These are phyloP conservation scores for Colletotrichum shisoi DNA, from an alignment of 2,329 filamentous ascomycete genomes.

Conservation along the genomic window DNA sequence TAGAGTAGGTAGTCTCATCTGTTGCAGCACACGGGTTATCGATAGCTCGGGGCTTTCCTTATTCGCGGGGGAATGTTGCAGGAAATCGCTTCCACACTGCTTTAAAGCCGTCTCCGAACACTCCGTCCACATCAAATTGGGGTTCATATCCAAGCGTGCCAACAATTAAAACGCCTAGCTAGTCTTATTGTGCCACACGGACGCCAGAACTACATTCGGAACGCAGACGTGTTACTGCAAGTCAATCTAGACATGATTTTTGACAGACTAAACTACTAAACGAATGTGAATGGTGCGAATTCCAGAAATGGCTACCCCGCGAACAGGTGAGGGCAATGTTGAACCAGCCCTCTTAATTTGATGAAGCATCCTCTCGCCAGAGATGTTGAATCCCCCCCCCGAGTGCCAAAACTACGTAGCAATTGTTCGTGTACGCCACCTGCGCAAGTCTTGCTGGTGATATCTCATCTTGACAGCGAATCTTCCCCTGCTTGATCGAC, in stretches of 20 bases:
- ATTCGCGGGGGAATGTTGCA: no score
- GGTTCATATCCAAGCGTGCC: no score
- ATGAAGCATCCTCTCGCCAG: neutral
- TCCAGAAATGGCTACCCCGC: neutral
- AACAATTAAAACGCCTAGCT: neutral
- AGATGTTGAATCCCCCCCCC: constrained; percentile 3
- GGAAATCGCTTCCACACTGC: neutral
- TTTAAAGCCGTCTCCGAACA: no score
- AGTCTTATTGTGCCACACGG: neutral
- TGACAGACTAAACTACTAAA: neutral
- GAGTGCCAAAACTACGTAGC: neutral
- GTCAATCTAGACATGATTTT: neutral
- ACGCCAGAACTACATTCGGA: neutral
- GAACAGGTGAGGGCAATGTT: neutral
- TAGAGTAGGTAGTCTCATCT: neutral
- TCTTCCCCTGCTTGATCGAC: no score
- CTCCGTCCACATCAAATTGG: no score
- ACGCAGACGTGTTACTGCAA: neutral
- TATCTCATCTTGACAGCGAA: neutral
- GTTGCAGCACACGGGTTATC: neutral
- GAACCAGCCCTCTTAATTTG: neutral
- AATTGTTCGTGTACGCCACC: neutral
- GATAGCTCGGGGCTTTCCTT: no score
- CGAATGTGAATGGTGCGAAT: no score
- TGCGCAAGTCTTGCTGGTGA: no score